phyloP scores from a whole-genome alignment of 306 rosid genomes.

The Potentilla sterilis region DNA sequence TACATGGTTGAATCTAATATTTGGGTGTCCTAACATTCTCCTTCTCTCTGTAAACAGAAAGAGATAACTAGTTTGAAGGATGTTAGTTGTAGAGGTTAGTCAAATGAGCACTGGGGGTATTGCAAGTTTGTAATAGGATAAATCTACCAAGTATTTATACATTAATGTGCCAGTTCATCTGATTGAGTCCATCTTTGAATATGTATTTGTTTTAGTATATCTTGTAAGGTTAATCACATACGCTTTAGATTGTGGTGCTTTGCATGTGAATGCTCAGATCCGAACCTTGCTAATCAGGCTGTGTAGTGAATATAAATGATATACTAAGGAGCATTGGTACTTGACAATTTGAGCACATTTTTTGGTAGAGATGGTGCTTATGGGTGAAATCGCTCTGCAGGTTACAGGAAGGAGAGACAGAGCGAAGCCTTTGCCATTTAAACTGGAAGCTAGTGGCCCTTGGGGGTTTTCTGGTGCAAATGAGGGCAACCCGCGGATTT shows the following conservation, averaged over 20 bases:
- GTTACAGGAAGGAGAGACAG: constrained; percentile 98
- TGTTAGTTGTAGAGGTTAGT: neutral
- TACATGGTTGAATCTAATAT: constrained; percentile 17
- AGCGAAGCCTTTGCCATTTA: constrained; percentile 91
- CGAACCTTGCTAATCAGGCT: neutral
- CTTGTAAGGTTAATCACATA: neutral
- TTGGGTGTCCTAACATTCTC: neutral
- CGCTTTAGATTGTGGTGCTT: neutral
- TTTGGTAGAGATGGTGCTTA: constrained; percentile 3
- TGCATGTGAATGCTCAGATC: neutral
- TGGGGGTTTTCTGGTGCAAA: constrained; percentile 97
- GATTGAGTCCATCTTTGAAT: neutral
- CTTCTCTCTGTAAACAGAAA: neutral
- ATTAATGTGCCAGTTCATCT: neutral
- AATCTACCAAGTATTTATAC: neutral
- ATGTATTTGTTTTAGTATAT: neutral
- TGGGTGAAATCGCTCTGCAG: constrained; percentile 41
- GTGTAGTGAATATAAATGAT: neutral
- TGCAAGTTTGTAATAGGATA: neutral
- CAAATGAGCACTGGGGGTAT: neutral
- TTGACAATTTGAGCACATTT: neutral
- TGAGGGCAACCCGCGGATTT: constrained; percentile 86
- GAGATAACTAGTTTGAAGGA: neutral
- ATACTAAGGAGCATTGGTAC: neutral
- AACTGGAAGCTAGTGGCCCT: constrained; percentile 61